Evolutionary conservation across 106 monocot genomes (phyloP), one percentile per base, ranked within the genome.

Genomic region (Dendrobium huoshanense): DNA sequence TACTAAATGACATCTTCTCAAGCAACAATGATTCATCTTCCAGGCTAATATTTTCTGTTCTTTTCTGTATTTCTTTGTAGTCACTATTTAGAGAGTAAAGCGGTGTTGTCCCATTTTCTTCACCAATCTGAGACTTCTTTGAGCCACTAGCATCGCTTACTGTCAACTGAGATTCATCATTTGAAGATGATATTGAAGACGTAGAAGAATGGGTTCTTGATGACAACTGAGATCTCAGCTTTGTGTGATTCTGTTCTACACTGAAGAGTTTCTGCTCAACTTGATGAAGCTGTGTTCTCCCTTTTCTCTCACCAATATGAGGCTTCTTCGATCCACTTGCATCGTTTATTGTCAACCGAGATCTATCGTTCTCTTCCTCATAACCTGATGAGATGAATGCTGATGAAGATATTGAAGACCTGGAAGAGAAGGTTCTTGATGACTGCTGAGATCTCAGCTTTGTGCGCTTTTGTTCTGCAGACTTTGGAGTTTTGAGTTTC

Each of bases 1-100:
- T 80, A 20, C 83, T 75, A 72, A 91, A 94, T 15, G 80, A 84
- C 55, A 91, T 64, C 78, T 83, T 91, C 75, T 80, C 61, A 77
- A 87, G 81, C 79, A 78, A 40, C 18, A 15, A 41, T 44, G 75
- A 68, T 81, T 82, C 78, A 45, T 68, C 79, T 55, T 79, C 77
- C 18, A 41, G 2, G 42, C 24, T 77, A 67, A 48, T 44, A 20
- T 37, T 84, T 54, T n/a, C 37, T 65, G 4, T 77, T 78, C 58
- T 88, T 72, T 55, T 81, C 13, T 49, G 61, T 48, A 27, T 79
- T 73, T 74, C 75, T 75, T 75, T 83, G 17, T 67, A 40, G 16
- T 72, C 81, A 59, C 2, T 55, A 79, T 67, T 75, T 33, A 25
- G 33, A 67, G 7, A 10, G 18, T 48, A 67, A 55, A 37, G 9